phyloP scores from a whole-genome alignment of 345 rosid genomes.

The Pugionium dolabratum region DNA sequence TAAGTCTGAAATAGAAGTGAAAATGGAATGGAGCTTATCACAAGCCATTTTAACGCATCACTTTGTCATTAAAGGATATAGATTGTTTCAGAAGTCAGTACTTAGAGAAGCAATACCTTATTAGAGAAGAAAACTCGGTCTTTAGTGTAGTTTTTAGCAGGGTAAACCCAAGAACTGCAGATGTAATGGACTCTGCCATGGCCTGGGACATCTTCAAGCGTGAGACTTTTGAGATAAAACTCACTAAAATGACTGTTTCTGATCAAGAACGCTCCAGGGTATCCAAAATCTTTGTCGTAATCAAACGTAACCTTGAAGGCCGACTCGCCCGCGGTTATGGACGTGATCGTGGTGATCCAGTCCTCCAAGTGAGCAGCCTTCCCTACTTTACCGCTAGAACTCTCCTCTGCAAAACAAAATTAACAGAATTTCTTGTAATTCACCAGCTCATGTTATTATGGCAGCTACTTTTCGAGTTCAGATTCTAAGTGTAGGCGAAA shows the following conservation, averaged over 20 bases:
- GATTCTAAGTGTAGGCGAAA: too few species aligned
- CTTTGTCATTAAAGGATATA: background rate
- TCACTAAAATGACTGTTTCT: constrained; percentile 61
- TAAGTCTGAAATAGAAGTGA: constrained; percentile 51
- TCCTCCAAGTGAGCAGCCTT: constrained; percentile 57
- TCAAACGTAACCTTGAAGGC: constrained; percentile 56
- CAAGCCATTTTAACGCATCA: background rate
- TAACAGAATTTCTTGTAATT: too few species aligned
- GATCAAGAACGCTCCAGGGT: constrained; percentile 69
- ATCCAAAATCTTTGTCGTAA: constrained; percentile 56
- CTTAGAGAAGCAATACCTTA: constrained; percentile 44
- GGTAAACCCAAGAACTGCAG: constrained; percentile 92
- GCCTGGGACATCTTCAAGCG: constrained; percentile 72
- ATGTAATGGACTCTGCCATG: constrained; percentile 65
- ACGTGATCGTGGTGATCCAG: constrained; percentile 42
- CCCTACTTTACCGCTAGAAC: constrained; percentile 56
- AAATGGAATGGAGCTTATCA: background rate
- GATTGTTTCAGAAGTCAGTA: background rate
- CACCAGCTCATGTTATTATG: too few species aligned
- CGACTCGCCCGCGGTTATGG: constrained; percentile 51
- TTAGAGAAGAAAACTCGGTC: constrained; percentile 81
- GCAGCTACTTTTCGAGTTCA: too few species aligned
- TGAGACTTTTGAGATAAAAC: constrained; percentile 68
- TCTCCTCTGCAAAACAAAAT: constrained; percentile 36
- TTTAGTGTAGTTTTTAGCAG: constrained; percentile 47